Percentiles rank a stretch among this genome's conserved stretches.
phyloP scores from a whole-genome alignment of 768 basidiomycete genomes.

The Tylopilus balloui region DNA sequence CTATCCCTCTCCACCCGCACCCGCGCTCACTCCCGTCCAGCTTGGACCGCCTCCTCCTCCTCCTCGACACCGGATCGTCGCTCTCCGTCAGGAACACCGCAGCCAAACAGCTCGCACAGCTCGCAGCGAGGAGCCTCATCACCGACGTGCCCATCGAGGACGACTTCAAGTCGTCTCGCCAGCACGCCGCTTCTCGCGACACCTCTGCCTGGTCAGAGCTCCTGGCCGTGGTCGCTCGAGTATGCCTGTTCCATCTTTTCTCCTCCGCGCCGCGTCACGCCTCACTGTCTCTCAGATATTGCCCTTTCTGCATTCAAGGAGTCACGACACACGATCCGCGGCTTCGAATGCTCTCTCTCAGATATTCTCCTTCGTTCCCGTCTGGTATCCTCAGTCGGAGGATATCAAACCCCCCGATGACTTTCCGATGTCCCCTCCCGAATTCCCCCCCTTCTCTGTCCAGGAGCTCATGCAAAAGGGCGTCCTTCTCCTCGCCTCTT shows the following conservation, averaged over 20 bases:
- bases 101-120: slow-evolving; percentile 90
- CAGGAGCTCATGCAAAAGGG: slow-evolving; percentile 71
- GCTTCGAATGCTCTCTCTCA: slow-evolving; percentile 86
- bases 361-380: slow-evolving; percentile 79
- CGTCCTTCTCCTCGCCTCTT: slow-evolving; percentile 80
- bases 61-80: slow-evolving; percentile 94
- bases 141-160: slow-evolving; percentile 80
- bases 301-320: slow-evolving; percentile 86
- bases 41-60: slow-evolving; percentile 93
- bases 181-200: slow-evolving; percentile 56
- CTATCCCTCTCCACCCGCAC: not conserved
- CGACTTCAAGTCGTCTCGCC: slow-evolving; percentile 58
- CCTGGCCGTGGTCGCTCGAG: slow-evolving; percentile 85
- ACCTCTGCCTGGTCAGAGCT: slow-evolving; percentile 85
- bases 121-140: slow-evolving; percentile 82
- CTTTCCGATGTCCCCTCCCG: slow-evolving; percentile 37
- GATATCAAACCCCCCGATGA: slow-evolving; percentile 25
- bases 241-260: slow-evolving; percentile 31
- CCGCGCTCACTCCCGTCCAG: slow-evolving; percentile 37
- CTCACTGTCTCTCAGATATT: slow-evolving; percentile 56
- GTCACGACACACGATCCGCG: slow-evolving; percentile 87
- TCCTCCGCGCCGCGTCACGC: not conserved
- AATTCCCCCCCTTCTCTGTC: slow-evolving; percentile 75
- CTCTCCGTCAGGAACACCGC: slow-evolving; percentile 89
- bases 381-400: slow-evolving; percentile 52